A percentile compares a stretch with the other conserved stretches of the same genome.
Conservation (phyloP, 805 yeast species). For the Monosporozyma siamensis region DNA sequence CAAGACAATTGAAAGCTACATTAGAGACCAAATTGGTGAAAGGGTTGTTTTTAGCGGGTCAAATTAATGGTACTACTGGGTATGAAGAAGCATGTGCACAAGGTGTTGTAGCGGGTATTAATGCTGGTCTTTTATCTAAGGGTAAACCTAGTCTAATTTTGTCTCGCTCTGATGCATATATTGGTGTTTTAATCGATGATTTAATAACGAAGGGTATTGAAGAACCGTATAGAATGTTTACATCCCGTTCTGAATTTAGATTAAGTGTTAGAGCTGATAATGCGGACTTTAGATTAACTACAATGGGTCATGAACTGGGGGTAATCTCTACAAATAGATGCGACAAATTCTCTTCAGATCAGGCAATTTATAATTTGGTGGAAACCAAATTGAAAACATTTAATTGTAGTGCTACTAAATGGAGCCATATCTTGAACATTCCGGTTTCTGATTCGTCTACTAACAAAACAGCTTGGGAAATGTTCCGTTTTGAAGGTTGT, state of each 20-base stretch:
- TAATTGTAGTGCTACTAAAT: slow-evolving; percentile 45
- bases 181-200: slow-evolving; percentile 91
- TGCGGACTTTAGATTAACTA: slow-evolving; percentile 81
- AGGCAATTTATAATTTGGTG: slow-evolving; percentile 35
- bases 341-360: slow-evolving; percentile 38
- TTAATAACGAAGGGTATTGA: slow-evolving; percentile 89
- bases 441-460: slow-evolving; percentile 46
- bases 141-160: slow-evolving; percentile 37
- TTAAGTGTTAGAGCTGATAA: slow-evolving; percentile 87
- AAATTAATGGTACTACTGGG: slow-evolving; percentile 97
- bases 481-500: slow-evolving; percentile 48
- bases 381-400: slow-evolving; percentile 38
- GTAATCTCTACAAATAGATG: slow-evolving; percentile 56
- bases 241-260: slow-evolving; percentile 90
- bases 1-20: slow-evolving; percentile 69
- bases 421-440: slow-evolving; percentile 46
- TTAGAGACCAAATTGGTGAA: slow-evolving; percentile 71
- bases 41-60: slow-evolving; percentile 89
- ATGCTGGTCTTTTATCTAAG: slow-evolving; percentile 61
- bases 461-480: slow-evolving; percentile 58
- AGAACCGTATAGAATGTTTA: slow-evolving; percentile 97
- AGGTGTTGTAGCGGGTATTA: slow-evolving; percentile 90
- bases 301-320: slow-evolving; percentile 54
- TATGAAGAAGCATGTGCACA: slow-evolving; percentile 98
- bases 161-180: slow-evolving; percentile 73